A percentile compares a stretch with the other conserved stretches of the same genome.
These are phyloP conservation scores for Wickerhamia fluorescens DNA, from an alignment of 805 yeast genomes.

Conservation along the genomic window DNA sequence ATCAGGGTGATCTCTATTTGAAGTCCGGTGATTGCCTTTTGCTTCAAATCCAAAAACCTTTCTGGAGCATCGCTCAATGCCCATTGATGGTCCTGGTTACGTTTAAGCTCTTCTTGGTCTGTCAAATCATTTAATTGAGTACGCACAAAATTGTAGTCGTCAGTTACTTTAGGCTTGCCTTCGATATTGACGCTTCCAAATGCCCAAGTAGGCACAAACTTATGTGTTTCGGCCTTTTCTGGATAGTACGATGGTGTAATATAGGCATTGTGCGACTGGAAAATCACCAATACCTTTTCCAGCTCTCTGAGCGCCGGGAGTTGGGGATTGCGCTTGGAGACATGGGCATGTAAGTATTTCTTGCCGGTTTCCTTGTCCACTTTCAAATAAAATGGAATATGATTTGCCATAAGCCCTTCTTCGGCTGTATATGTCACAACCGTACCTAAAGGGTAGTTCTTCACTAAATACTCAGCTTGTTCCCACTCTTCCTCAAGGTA, in stretches of 20 bases:
- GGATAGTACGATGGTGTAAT: conserved; percentile 57
- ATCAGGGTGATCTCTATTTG: conserved; percentile 41
- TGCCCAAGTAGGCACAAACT: conserved; percentile 68
- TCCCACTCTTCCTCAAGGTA: conserved; percentile 28
- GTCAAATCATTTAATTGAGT: conserved; percentile 39
- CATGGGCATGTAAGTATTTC: conserved; percentile 44
- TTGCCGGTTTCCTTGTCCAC: conserved; percentile 28
- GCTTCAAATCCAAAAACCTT: conserved; percentile 32
- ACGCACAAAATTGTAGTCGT: conserved; percentile 39
- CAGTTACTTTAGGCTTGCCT: conserved; percentile 43
- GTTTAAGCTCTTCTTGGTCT: conserved; percentile 38
- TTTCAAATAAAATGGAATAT: conserved; percentile 46
- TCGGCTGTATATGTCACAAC: conserved; percentile 35
- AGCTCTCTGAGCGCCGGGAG: conserved; percentile 30
- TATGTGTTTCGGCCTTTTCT: conserved; percentile 47
- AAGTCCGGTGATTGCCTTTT: conserved; percentile 50
- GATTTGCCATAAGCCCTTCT: conserved; percentile 44
- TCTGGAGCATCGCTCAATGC: conserved; percentile 52
- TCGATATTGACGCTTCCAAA: conserved; percentile 50
- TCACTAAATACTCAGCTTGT: conserved; percentile 35
- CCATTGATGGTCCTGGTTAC: conserved; percentile 35
- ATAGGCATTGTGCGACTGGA: conserved; percentile 46
- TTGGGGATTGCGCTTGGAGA: conserved; percentile 49
- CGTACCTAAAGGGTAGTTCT: conserved; percentile 45
- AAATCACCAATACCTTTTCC: conserved; percentile 42